Base-by-base conservation (phyloP, 805 yeast genomes). In the Cyberlindnera misumaiensis region DNA sequence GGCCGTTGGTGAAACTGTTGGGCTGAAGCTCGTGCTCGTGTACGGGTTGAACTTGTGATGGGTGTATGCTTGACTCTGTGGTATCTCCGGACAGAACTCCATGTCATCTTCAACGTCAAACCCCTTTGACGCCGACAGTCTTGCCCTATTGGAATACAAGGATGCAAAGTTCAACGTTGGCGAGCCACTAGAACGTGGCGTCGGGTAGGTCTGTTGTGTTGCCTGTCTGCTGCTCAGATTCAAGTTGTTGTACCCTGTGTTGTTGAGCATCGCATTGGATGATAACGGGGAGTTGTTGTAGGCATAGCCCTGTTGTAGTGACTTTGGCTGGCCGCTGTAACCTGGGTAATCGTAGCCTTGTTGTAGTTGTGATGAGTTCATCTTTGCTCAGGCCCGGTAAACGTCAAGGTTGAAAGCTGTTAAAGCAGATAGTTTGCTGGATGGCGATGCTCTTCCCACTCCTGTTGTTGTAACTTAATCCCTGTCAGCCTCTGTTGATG, bases 31-130 rank as follows among this genome's bases (percentile, higher is more conserved):
- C 32, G 73, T 62, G 2, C 84, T 77, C 3, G 83, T 77, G 53
- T 79, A 78, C 5, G 86, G 85, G 54, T 80, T 79, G 61, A 78
- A 80, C 55, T 71, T 77, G 51, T 70, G 72, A 43, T 60, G 56
- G 3, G 56, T 51, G 39, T 50, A 52, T 32, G 42, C 38, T 12
- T 30, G 35, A 11, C 11, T 18, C 44, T 46, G 40, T 26, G 48
- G 36, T 14, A 38, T 37, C 33, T 42, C 81, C 2, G 83, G 83
- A 48, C 83, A 77, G 45, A 77, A 77, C 54, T 77, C 82, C 49
- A 76, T 53, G 53, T 77, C 83, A 51, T 77, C 83, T 49, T 77
- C 83, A 8, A 69, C 48, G 42, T 77, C 83, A 57, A 77, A 77
- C 25, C 77, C 75, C 47, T 77, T 77, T 16, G 78, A 72, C 24